Evolutionary conservation across 2,329 filamentous ascomycete species (phyloP).

Genomic region (Colletotrichum salicis): DNA sequence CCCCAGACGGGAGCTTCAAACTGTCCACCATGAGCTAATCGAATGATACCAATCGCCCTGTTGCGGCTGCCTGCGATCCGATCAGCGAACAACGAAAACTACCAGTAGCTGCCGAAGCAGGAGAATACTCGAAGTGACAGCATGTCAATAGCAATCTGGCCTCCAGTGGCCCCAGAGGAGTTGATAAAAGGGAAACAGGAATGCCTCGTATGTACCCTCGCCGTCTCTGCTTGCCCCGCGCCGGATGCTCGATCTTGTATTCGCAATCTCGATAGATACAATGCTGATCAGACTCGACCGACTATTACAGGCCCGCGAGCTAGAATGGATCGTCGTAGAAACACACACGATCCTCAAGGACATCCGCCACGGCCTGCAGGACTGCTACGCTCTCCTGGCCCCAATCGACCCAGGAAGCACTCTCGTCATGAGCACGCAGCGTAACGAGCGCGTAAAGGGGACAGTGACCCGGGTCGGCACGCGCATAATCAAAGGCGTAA

Average conservation of each 20-base stretch:
- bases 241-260: neutral
- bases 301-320: slow-evolving; percentile 58
- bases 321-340: slow-evolving; percentile 64
- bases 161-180: slow-evolving; percentile 60
- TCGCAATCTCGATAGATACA: slow-evolving; percentile 1
- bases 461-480: slow-evolving; percentile 90
- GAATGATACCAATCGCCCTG: slow-evolving; percentile 3
- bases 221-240: neutral
- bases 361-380: slow-evolving; percentile 77
- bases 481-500: slow-evolving; percentile 88
- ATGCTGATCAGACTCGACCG: slow-evolving; percentile 44
- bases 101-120: neutral
- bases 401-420: slow-evolving; percentile 88
- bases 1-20: slow-evolving; percentile 8
- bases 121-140: slow-evolving; percentile 12
- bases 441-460: slow-evolving; percentile 91
- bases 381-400: slow-evolving; percentile 87
- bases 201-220: slow-evolving; percentile 57
- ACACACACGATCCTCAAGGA: slow-evolving; percentile 59
- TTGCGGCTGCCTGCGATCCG: slow-evolving; percentile 11
- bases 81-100: neutral
- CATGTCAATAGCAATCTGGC: slow-evolving; percentile 71
- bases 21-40: slow-evolving; percentile 19
- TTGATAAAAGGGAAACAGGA: slow-evolving; percentile 61
- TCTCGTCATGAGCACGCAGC: slow-evolving; percentile 85